Base-by-base conservation (phyloP, 2,329 filamentous ascomycete genomes). In the Aspergillus latus region DNA sequence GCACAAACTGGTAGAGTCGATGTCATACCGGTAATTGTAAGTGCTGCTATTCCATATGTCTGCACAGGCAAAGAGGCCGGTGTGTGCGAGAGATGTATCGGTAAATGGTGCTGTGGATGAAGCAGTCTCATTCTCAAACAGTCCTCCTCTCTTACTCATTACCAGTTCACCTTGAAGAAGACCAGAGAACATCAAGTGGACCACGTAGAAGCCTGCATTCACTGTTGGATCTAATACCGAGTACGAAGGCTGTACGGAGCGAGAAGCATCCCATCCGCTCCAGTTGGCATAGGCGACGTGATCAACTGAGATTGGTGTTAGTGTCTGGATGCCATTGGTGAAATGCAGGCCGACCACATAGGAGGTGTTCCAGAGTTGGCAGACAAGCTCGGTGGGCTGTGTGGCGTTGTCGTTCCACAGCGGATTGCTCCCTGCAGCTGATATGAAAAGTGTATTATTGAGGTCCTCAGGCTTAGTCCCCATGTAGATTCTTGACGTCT, bases 291-390 rank as follows among this genome's bases (percentile, higher is more conserved):
- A 44, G n/a, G 56, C 52, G 4, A 52, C 42, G 16, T 43, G 34
- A 8, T 59, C 36, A 30, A 36, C 40, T 37, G 56, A 59, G 13
- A 59, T 43, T 9, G 56, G 56, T 6, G 43, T 34, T n/a, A 59
- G 42, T 3, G 29, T 44, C 21, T 39, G 52, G 21, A 52, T 42
- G 32, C 36, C 32, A 37, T 59, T 48, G 21, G 29, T 49, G 29
- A 56, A 59, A 15, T 28, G 29, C 40, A 52, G 6, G 21, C 49
- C 30, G 13, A 59, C 34, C 48, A 59, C 48, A 32, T 59, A 56
- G 13, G 56, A 59, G 28, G 56, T 59, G 48, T 59, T 59, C 56
- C 56, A 59, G 13, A 59, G 52, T 42, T 59, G 46, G n/a, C 56
- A 59, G 37, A 59, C 56, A 42, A 59, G 52, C 29, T 48, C 52